These are phyloP conservation scores for Talaromyces sp. DNA, from an alignment of 2,329 filamentous ascomycete species.

Conservation along the genomic window DNA sequence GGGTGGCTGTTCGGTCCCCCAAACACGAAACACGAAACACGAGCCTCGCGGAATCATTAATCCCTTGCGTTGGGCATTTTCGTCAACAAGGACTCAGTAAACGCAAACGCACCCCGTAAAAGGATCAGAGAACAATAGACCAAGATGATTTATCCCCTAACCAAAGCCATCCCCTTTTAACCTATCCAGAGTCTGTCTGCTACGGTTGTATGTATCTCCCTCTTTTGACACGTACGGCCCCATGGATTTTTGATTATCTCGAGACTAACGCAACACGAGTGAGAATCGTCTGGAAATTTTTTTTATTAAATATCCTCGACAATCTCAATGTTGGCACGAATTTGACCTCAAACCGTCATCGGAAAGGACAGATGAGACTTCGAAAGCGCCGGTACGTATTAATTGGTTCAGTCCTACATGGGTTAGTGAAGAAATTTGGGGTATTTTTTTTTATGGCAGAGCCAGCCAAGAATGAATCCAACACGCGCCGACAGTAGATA, in stretches of 20 bases:
- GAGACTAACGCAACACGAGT: slow-evolving; percentile 40
- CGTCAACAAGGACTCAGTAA: neutral
- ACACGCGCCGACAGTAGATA: neutral
- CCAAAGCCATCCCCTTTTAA: neutral
- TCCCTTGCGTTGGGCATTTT: neutral
- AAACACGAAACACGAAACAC: no score
- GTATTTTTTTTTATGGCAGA: neutral
- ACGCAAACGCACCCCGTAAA: no score
- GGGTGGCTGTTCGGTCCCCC: neutral
- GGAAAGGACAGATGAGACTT: slow-evolving; percentile 38
- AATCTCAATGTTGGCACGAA: slow-evolving; percentile 34
- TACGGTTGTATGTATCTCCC: slow-evolving; percentile 34
- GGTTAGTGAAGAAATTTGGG: neutral
- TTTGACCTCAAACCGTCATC: slow-evolving; percentile 42
- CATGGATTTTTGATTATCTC: slow-evolving; percentile 16
- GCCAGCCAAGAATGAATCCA: neutral
- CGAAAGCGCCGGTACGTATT: slow-evolving; percentile 41
- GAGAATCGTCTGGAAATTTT: slow-evolving; percentile 26
- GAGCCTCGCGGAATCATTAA: neutral
- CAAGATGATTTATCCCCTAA: no score
- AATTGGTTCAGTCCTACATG: neutral
- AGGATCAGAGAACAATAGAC: no score
- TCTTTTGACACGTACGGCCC: slow-evolving; percentile 38
- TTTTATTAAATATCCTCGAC: slow-evolving; percentile 8
- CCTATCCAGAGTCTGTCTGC: no score